Conservation (phyloP, 2,329 filamentous ascomycete species). For the Chaetomiaceae sp. region DNA sequence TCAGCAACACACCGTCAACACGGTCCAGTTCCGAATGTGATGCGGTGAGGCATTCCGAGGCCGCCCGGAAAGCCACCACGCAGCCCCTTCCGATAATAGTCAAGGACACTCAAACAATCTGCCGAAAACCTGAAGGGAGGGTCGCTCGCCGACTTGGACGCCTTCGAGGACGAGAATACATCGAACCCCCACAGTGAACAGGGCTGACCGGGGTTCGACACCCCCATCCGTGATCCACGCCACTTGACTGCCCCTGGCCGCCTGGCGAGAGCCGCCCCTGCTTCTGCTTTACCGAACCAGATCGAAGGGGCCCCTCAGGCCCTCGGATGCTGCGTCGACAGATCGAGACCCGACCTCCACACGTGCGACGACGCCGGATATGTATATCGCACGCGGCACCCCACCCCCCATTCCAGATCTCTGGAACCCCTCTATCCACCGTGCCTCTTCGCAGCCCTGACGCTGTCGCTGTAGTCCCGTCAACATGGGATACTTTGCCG, state of each 20-base stretch:
- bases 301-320: neutral
- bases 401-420: neutral
- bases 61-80: too few relatives aligned
- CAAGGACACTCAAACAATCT: too few relatives aligned
- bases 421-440: neutral
- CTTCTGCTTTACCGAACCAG: conserved; percentile 1
- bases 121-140: too few relatives aligned
- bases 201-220: neutral
- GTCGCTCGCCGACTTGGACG: too few relatives aligned
- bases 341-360: neutral
- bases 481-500: conserved; percentile 17
- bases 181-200: conserved; percentile 6
- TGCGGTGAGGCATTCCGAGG: too few relatives aligned
- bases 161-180: too few relatives aligned
- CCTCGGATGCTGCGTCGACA: neutral
- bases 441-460: neutral
- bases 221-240: neutral
- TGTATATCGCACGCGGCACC: conserved; percentile 10
- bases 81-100: too few relatives aligned
- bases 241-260: neutral
- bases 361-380: neutral
- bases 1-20: too few relatives aligned
- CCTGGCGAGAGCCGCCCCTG: too few relatives aligned
- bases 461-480: neutral
- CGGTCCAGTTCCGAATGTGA: too few relatives aligned